phyloP scores from a whole-genome alignment of 208 protist species.

The Zelonia costaricensis region DNA sequence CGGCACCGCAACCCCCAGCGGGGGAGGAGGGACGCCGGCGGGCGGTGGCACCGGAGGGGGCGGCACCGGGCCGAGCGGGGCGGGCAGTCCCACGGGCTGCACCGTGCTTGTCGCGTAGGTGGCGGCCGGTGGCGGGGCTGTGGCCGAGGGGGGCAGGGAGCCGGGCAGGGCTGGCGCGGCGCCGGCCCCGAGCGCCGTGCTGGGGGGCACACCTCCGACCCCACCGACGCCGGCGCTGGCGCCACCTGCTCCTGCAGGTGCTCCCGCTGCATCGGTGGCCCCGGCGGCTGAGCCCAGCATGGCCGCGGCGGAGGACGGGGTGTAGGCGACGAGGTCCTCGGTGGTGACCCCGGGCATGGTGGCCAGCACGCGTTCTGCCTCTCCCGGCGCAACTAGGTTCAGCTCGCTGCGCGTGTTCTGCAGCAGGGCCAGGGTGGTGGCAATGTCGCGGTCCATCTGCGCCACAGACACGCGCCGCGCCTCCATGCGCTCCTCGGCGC shows the following conservation, averaged over 20 bases:
- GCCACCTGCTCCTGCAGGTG: background rate
- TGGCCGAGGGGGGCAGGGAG: background rate
- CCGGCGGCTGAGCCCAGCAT: background rate
- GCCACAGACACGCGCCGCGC: constrained; percentile 31
- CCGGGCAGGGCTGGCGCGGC: no score
- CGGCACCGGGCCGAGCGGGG: background rate
- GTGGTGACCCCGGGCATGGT: constrained; percentile 20
- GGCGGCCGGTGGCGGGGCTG: background rate
- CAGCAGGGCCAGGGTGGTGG: constrained; percentile 41
- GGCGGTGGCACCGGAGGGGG: constrained; percentile 1
- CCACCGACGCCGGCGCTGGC: no score
- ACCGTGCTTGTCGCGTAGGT: background rate
- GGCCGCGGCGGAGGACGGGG: constrained; percentile 1
- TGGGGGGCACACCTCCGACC: no score
- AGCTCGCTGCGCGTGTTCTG: constrained; percentile 52
- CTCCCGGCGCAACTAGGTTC: constrained; percentile 35
- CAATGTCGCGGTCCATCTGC: constrained; percentile 59
- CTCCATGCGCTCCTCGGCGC: constrained; percentile 32
- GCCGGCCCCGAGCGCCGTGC: no score
- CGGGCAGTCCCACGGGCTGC: background rate
- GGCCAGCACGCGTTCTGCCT: constrained; percentile 31
- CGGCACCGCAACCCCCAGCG: background rate
- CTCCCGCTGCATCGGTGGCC: background rate
- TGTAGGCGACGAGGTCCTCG: constrained; percentile 15
- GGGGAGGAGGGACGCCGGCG: background rate